Base-by-base conservation (phyloP, 2,329 filamentous ascomycete genomes). In the Fusarium torreyae region DNA sequence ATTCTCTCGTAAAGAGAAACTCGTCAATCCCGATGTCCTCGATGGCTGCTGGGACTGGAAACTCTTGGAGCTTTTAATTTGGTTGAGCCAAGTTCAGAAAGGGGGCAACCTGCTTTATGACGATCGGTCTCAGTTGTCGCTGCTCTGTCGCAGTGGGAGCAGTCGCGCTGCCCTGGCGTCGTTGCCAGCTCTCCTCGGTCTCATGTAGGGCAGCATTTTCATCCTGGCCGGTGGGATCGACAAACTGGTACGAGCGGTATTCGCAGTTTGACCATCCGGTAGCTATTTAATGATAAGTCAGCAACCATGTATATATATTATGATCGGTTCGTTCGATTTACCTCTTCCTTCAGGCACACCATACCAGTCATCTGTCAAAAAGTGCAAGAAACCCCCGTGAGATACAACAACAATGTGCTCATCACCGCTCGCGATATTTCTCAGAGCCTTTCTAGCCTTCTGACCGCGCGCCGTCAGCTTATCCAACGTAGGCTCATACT, bases 321-420 rank as follows among this genome's bases (percentile, higher is more conserved):
- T 22, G 9, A 14, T 15, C 8, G 36, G 17, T 31, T 15, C n/a
- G 7, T 26, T 22, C 24, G 18, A 76, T 83, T 57, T 77, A 85
- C 84, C 81, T 61, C 64, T 67, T 1, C 74, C 72, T 5, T 83
- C 73, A 73, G 80, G 77, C 24, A 87, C 85, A 42, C 89, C 91
- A 55, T 88, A 84, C 88, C 90, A 97, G 74, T 97, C 94, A 70
- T 94, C 88, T 1, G 93, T 96, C 67, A 97, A 81, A 74, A 93
- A 97, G 78, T 97, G 94, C 73, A 97, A 77, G 72, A 94, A 92
- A 1, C 92, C 92, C 3, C 94, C 94, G 74, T 97, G 94, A 5
- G 93, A 91, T 9, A 97, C 93, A 3, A 94, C 85, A 0, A 91
- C 88, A 28, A 97, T 87, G 71, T 95, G 87, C 5, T 81, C 83